Base-by-base conservation (phyloP, 768 basidiomycete species). In the Pisolithus sp. region DNA sequence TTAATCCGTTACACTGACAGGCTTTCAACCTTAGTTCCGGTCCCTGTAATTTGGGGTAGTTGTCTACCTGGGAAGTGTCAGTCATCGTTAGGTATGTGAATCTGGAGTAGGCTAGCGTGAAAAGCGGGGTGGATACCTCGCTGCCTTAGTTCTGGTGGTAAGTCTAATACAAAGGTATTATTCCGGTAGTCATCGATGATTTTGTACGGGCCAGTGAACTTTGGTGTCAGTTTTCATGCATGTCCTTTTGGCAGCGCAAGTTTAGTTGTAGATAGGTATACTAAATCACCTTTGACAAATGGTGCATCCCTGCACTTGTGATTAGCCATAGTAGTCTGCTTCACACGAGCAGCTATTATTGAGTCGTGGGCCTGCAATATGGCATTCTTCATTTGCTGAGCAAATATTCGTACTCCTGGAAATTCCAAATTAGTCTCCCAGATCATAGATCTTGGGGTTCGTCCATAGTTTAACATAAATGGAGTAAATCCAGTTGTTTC, bases 181-280 rank as follows among this genome's bases (percentile, higher is more conserved):
- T 64, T 61, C 0, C 46, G 47, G 12, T 59, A 46, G 7, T 61
- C 59, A 7, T 54, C 48, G 0, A 52, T 17, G 5, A 72, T 57
- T 17, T 51, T 55, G 46, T 62, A 70, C 0, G 71, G 71, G 3
- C 71, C 70, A 23, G 72, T 61, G 43, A 55, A 74, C 28, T 68
- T 70, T 1, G 71, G 73, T 7, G 61, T 57, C 1, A 74, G 54
- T 39, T 74, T 74, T 0, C 57, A 41, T 0, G 67, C 60, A 18
- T 58, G 5, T 4, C 57, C 53, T 46, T 68, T 70, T 0, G 68
- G 69, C 7, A 72, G 17, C 6, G 53, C 60, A 0, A 74, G 44
- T 49, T 75, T 73, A 36, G 65, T 60, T 0, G 71, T 73, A 0
- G 65, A 68, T 3, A 72, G 18, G 36, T 68, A 72, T 0, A 73